Conservation (phyloP, 306 rosid genomes). For the Erythrophleum fordii region DNA sequence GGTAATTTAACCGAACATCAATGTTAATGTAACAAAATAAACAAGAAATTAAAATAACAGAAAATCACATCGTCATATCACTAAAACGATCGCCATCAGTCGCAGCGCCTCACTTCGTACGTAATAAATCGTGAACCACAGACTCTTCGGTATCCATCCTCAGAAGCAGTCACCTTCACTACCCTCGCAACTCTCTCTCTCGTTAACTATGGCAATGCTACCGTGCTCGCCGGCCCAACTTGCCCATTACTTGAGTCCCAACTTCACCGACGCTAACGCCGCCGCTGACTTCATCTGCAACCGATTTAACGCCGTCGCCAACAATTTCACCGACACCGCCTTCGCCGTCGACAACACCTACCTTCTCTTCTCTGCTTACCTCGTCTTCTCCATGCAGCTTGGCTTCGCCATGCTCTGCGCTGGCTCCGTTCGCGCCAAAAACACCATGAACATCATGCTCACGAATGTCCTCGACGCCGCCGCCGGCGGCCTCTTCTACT, state of each 20-base stretch:
- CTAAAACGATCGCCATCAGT: no score
- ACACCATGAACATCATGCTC: conserved; percentile 99
- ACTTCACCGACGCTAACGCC: conserved; percentile 55
- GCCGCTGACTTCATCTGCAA: conserved; percentile 74
- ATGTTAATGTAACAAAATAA: no score
- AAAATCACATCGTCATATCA: no score
- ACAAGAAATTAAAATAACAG: no score
- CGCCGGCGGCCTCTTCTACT: conserved; percentile 83
- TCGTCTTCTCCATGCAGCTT: conserved; percentile 98
- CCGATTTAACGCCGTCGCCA: conserved; percentile 40
- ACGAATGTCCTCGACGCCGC: conserved; percentile 97
- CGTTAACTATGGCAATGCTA: conserved; percentile 37
- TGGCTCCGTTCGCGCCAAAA: conserved; percentile 97
- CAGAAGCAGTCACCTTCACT: not conserved
- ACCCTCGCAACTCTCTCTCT: not conserved
- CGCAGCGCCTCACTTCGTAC: not conserved
- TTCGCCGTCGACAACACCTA: conserved; percentile 74
- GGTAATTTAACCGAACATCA: no score
- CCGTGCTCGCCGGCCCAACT: conserved; percentile 50
- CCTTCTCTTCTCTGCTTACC: conserved; percentile 91
- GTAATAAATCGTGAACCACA: not conserved
- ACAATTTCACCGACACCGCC: conserved; percentile 52
- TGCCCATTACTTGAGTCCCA: conserved; percentile 60
- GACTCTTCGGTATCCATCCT: not conserved
- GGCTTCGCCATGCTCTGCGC: conserved; percentile 99